Evolutionary conservation across 1,284 basidiomycete genomes (phyloP), one percentile per base, ranked within the genome.

Genomic region (Boletus austroedulis): DNA sequence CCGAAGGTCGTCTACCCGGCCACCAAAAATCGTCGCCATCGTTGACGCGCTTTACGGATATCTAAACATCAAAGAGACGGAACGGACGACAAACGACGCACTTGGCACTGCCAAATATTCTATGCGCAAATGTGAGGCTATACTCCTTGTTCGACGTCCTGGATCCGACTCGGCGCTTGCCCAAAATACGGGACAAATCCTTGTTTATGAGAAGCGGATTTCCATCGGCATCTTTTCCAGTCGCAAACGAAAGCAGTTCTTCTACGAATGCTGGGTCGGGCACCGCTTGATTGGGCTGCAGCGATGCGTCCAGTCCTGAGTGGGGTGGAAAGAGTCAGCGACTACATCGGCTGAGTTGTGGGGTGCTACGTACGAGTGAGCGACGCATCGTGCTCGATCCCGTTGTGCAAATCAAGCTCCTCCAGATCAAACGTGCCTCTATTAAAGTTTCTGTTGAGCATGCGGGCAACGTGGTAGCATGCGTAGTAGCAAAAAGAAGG

Each of bases 351-450:
- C 10, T 15, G 19, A 28, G 19, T 5, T 41, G n/a, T 19, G 1
- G 11, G 19, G 7, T 11, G 23, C 12, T 14, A 50, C 67, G 3
- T 28, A 65, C 88, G 80, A 32, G 80, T 80, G 32, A 91, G 74
- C 3, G 87, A 90, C 1, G 78, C 88, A 65, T 91, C 88, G 64
- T 91, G 89, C 65, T 91, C 89, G 58, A 91, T 90, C 24, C 84
- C 84, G 63, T 89, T 90, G 65, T 90, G 89, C 29, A 86, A 70
- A 67, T 78, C 78, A n/a, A 91, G 72, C 54, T 90, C 87, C 10
- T 74, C 71, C 19, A 91, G 76, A 66, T 90, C 80, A 63, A 89
- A 82, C 1, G 74, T 81, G 60, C 84, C 87, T 45, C 75, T 82
- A 49, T 64, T 71, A 64, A 86, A 88, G 57, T 75, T 78, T 63